phyloP scores from a whole-genome alignment of 148 eudicot genomes.

The Rheum nobile region DNA sequence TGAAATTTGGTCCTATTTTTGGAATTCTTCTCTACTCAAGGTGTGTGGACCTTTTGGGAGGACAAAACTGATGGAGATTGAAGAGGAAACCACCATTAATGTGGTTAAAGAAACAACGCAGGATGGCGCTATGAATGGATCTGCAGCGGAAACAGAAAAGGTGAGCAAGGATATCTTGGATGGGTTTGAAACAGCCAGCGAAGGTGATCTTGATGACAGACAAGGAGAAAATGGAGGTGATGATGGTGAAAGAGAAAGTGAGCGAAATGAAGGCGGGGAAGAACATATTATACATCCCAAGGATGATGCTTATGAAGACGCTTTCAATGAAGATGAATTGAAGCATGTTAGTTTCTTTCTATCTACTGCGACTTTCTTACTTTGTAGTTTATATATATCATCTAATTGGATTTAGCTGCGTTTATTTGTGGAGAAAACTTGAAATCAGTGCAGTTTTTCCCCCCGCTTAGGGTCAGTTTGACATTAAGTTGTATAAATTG shows the following conservation, averaged over 20 bases:
- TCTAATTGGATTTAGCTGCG: not conserved
- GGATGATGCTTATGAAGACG: slow-evolving; percentile 27
- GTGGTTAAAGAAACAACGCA: not conserved
- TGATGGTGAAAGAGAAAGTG: slow-evolving; percentile 10
- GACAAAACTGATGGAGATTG: not conserved
- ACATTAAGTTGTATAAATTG: not conserved
- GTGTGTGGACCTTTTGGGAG: not conserved
- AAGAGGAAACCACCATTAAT: not conserved
- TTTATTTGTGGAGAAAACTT: not conserved
- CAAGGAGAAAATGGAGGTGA: slow-evolving; percentile 19
- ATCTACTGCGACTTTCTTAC: not conserved
- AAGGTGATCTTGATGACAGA: slow-evolving; percentile 9
- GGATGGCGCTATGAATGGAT: not conserved
- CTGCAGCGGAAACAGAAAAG: not conserved
- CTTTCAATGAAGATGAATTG: slow-evolving; percentile 28
- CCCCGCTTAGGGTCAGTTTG: not conserved
- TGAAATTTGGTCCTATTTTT: not conserved
- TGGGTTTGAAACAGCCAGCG: slow-evolving; percentile 2
- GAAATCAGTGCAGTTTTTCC: not conserved
- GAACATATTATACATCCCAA: slow-evolving; percentile 11
- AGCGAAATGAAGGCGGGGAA: slow-evolving; percentile 1
- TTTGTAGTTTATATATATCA: not conserved
- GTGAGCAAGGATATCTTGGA: not conserved
- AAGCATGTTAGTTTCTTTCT: slow-evolving; percentile 26
- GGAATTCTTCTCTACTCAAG: not conserved